Evolutionary conservation across 225 moss, liverwort and hornwort genomes (phyloP).

Genomic region (Sphagnum tenellum): DNA sequence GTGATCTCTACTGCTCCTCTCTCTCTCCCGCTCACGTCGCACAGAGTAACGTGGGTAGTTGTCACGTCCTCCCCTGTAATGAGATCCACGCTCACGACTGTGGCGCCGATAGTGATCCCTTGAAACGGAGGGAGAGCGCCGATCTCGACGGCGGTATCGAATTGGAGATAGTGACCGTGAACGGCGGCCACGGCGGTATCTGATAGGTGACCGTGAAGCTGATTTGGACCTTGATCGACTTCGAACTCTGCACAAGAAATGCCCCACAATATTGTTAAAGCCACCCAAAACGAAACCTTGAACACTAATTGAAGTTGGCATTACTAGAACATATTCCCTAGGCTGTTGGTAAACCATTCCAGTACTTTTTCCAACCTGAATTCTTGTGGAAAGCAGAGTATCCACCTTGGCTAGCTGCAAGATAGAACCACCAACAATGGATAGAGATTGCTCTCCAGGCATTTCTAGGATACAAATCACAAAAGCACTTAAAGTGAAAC

Average conservation of each 20-base stretch:
- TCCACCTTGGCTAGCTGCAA: too few relatives aligned
- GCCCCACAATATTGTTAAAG: background rate
- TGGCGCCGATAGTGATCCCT: conserved; percentile 44
- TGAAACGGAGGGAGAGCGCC: conserved; percentile 54
- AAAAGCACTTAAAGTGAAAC: too few relatives aligned
- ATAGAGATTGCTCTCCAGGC: too few relatives aligned
- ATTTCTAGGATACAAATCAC: too few relatives aligned
- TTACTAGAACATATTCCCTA: too few relatives aligned
- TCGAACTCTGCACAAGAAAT: conserved; percentile 23
- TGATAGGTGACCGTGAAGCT: conserved; percentile 44
- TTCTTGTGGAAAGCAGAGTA: too few relatives aligned
- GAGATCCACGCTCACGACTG: conserved; percentile 63
- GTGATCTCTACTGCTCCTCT: conserved; percentile 57
- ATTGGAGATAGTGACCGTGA: conserved; percentile 80
- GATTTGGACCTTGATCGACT: conserved; percentile 56
- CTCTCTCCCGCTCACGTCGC: conserved; percentile 74
- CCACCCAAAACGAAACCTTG: too few relatives aligned
- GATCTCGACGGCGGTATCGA: conserved; percentile 63
- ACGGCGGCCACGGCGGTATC: conserved; percentile 73
- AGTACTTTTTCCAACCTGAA: too few relatives aligned
- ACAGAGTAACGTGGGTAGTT: conserved; percentile 70
- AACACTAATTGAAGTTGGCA: too few relatives aligned
- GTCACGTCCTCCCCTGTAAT: conserved; percentile 79
- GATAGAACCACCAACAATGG: too few relatives aligned
- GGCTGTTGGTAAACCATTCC: too few relatives aligned